Base-by-base conservation (phyloP, 225 moss, liverwort and hornwort species). In the Asterella californica region DNA sequence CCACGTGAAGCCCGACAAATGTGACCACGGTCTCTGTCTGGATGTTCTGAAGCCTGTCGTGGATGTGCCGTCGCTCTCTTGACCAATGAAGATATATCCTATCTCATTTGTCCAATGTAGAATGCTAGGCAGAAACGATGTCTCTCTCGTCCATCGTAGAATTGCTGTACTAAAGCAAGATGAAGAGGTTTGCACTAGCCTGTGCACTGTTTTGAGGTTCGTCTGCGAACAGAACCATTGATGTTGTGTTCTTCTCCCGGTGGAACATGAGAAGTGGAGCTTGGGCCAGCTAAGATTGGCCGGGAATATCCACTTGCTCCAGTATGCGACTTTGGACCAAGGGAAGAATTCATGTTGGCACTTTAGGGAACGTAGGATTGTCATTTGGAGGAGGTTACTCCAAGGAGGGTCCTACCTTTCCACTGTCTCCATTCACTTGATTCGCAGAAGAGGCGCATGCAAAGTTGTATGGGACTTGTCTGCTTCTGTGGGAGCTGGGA, bases 1-100 rank as follows among this genome's bases (percentile, higher is more conserved):
- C 21, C 94, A 92, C 50, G 89, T 81, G 76, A 96, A 90, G 70
- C 96, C 96, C n/a, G 92, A 96, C 71, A 88, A 89, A 47, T 94
- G 96, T 68, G 87, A 92, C n/a, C 92, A 91, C 66, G 92, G 94
- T 42, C 88, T 96, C 48, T 96, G 96, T 85, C 60, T 96, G 79
- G 90, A 92, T 65, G 87, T 92, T 60, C 75, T 96, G 75, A 92
- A 90, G 82, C 91, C 94, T 49, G 80, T 90, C 70, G 18, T 67
- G 17, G 34, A 65, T 52, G n/a, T 64, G 2, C 72, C 59, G 32
- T 48, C 62, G 45, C 17, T 74, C 29, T 59, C 80, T 38, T 80
- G 27, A 75, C n/a, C 25, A 53, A 64, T 33, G 27, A 37, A 36
- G 48, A 77, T n/a, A 77, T n/a, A 46, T 33, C 21, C 19, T 52